Evolutionary conservation across 176 grass and related monocot genomes (phyloP).

Genomic region (Carex kokanica): DNA sequence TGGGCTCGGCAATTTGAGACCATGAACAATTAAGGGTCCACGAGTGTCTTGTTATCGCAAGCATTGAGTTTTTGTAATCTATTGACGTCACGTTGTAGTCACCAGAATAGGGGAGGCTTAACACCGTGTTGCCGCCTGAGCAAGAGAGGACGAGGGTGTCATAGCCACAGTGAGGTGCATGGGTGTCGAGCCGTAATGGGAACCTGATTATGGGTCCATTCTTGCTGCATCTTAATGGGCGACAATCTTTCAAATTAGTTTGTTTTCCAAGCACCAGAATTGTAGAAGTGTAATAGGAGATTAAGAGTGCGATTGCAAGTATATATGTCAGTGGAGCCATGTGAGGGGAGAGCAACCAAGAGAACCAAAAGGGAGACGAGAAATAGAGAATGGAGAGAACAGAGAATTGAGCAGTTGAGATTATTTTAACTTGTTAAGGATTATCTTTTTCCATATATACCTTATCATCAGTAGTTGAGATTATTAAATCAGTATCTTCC

Average conservation of each 20-base stretch:
- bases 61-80: too few relatives aligned
- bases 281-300: neutral
- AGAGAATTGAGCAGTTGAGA: too few relatives aligned
- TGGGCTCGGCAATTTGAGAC: too few relatives aligned
- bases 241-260: neutral
- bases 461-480: too few relatives aligned
- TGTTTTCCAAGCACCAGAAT: neutral
- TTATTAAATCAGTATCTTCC: too few relatives aligned
- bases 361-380: too few relatives aligned
- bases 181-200: neutral
- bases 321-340: neutral
- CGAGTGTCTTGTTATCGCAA: neutral
- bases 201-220: neutral
- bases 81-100: too few relatives aligned
- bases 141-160: neutral
- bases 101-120: neutral
- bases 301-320: neutral
- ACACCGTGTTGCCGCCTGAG: neutral
- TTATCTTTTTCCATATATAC: too few relatives aligned
- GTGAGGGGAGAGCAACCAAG: neutral
- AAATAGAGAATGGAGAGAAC: too few relatives aligned
- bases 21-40: neutral
- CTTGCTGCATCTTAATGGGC: neutral
- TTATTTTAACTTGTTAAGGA: too few relatives aligned
- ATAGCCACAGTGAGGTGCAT: neutral